A percentile compares a stretch with the other conserved stretches of the same genome.
These are phyloP conservation scores for Casaregolazyma suthepensis DNA, from an alignment of 1,139 yeast genomes.

Conservation along the genomic window DNA sequence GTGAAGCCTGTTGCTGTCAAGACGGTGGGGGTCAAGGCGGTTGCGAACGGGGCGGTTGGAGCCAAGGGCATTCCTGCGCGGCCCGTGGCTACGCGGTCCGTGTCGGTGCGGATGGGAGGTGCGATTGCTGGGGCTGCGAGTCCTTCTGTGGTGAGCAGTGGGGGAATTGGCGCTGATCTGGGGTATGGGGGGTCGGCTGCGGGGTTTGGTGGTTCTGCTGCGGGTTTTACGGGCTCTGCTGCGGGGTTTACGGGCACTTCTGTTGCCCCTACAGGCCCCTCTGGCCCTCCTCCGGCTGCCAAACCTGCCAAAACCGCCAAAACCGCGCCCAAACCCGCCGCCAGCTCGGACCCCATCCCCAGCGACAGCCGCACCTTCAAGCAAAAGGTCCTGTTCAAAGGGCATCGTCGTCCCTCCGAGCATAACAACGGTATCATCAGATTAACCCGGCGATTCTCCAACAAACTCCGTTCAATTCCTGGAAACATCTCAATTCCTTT, in stretches of 20 bases:
- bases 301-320: background rate
- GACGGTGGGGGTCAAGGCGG: background rate
- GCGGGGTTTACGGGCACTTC: background rate
- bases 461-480: slow-evolving; percentile 47
- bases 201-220: no score
- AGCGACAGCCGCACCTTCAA: background rate
- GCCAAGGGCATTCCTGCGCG: background rate
- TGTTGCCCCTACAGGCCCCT: no score
- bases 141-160: background rate
- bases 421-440: slow-evolving; percentile 3
- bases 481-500: slow-evolving; percentile 58
- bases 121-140: background rate
- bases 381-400: background rate
- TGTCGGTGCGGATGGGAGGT: background rate
- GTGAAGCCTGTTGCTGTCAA: background rate
- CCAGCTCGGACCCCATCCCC: background rate
- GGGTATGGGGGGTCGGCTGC: no score
- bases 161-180: background rate
- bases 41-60: background rate
- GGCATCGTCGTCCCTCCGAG: slow-evolving; percentile 5
- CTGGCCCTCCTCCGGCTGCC: background rate
- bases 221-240: no score
- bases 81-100: background rate
- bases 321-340: background rate
- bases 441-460: slow-evolving; percentile 6